Percentiles rank a stretch among this genome's conserved stretches.
phyloP scores from a whole-genome alignment of 306 rosid species.

The Cicer yamashitae region DNA sequence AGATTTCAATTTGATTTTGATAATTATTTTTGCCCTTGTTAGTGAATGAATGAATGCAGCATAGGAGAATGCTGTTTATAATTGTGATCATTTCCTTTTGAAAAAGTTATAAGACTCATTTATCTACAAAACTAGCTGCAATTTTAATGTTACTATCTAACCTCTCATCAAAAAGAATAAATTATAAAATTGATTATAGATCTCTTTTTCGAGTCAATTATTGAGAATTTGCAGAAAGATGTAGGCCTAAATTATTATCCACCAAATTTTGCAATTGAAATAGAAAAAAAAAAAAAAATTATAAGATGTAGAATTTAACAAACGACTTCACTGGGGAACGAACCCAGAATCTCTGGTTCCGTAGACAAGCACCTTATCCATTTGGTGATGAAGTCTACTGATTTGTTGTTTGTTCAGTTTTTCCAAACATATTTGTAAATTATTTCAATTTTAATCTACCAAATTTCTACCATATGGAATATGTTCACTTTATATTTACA shows the following conservation, averaged over 20 bases:
- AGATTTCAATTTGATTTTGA: neutral
- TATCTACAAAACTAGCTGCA: neutral
- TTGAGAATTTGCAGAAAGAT: too few relatives aligned
- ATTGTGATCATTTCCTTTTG: neutral
- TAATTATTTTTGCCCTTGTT: constrained; percentile 22
- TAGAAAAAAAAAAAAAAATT: too few relatives aligned
- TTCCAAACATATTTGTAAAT: too few relatives aligned
- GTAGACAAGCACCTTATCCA: constrained; percentile 99
- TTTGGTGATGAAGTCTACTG: constrained; percentile 49
- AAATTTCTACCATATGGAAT: too few relatives aligned
- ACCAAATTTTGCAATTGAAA: too few relatives aligned
- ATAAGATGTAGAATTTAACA: too few relatives aligned
- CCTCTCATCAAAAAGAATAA: neutral
- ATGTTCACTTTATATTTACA: too few relatives aligned
- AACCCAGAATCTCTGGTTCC: constrained; percentile 98
- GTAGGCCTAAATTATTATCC: too few relatives aligned
- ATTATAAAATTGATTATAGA: neutral
- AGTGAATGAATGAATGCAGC: constrained; percentile 34
- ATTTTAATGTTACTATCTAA: neutral
- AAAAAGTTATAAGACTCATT: neutral
- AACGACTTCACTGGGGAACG: constrained; percentile 79
- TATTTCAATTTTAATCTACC: too few relatives aligned
- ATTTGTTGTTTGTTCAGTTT: too few relatives aligned
- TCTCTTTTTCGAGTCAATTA: too few relatives aligned
- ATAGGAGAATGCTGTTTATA: neutral